A percentile compares a stretch with the other conserved stretches of the same genome.
Evolutionary conservation across 2,329 filamentous ascomycete genomes (phyloP).

Genomic region (Neonectria punicea): DNA sequence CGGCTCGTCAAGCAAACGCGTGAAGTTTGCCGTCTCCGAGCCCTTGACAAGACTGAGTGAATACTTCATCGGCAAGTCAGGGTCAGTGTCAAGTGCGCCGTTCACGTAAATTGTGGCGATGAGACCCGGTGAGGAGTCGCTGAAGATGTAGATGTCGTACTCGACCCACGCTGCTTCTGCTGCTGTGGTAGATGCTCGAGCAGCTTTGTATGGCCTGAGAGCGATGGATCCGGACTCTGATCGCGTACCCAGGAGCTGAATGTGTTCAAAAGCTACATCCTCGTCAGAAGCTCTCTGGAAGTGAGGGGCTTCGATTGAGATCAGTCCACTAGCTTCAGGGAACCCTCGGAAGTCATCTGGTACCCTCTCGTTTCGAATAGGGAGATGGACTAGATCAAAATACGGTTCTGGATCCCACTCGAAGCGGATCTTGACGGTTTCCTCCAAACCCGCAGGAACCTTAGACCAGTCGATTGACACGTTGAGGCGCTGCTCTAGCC

Average conservation of each 20-base stretch:
- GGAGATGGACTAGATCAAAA: neutral
- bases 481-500: neutral
- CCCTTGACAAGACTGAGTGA: neutral
- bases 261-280: neutral
- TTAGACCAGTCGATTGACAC: neutral
- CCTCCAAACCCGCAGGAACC: neutral
- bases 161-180: neutral
- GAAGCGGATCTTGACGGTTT: neutral
- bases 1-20: neutral
- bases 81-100: neutral
- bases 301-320: constrained; percentile 34
- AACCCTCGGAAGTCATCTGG: constrained; percentile 30
- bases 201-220: neutral
- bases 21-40: neutral
- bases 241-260: neutral
- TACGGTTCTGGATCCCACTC: neutral
- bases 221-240: neutral
- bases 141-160: neutral
- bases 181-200: neutral
- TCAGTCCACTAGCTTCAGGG: constrained; percentile 25
- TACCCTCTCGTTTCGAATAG: neutral
- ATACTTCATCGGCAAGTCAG: neutral
- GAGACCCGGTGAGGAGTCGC: neutral
- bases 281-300: constrained; percentile 22
- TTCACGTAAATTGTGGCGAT: neutral